Percentiles rank a stretch among this genome's conserved stretches.
phyloP scores from a whole-genome alignment of 1,284 basidiomycete species.

The Irpex lacteus region DNA sequence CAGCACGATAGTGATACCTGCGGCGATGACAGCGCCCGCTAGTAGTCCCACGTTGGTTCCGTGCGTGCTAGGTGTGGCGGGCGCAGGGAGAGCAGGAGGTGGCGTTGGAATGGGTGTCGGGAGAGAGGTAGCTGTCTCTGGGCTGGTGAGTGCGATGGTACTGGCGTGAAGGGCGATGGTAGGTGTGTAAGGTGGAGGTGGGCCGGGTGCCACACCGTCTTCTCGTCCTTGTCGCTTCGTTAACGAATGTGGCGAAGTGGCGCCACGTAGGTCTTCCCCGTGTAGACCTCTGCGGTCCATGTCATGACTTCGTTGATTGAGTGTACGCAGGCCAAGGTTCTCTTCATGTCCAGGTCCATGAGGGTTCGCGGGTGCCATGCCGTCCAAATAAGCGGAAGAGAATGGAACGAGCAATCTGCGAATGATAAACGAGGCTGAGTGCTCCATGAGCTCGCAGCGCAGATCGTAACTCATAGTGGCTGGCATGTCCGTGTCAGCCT shows the following conservation, averaged over 20 bases:
- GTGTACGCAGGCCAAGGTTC: neutral
- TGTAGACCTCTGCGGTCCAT: neutral
- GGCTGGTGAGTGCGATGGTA: conserved; percentile 4
- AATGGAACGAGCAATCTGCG: neutral
- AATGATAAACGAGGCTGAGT: neutral
- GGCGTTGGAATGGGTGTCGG: neutral
- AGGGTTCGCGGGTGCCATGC: neutral
- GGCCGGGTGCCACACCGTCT: conserved; percentile 1
- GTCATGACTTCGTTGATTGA: neutral
- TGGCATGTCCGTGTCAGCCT: conserved; percentile 1
- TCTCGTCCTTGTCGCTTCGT: neutral
- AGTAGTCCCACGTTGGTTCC: conserved; percentile 12
- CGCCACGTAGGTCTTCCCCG: too few relatives aligned
- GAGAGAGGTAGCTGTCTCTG: neutral
- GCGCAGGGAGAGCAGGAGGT: neutral
- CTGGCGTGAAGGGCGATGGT: conserved; percentile 14
- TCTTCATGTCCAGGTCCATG: neutral
- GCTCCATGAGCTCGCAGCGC: neutral
- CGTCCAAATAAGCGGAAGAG: neutral
- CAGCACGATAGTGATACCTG: conserved; percentile 2
- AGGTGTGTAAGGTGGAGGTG: conserved; percentile 16
- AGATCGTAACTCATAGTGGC: neutral
- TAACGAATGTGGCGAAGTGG: neutral
- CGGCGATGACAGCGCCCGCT: conserved; percentile 10
- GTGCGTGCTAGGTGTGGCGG: neutral